Conservation (phyloP, 441 rosid genomes). For the Monsonia emarginata region DNA sequence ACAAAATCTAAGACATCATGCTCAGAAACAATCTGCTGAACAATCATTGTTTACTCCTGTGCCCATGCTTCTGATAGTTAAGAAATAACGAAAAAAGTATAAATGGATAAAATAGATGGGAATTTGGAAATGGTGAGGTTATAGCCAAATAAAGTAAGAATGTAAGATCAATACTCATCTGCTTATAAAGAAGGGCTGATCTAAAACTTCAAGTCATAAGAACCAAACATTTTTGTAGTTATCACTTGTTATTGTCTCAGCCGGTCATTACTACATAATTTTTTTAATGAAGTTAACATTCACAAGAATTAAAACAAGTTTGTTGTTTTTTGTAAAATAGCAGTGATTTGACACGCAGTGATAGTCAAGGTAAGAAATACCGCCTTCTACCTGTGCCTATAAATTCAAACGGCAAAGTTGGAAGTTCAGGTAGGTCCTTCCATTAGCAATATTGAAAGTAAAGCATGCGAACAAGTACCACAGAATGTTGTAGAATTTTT, state of each 20-base stretch:
- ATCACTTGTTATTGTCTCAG: too few species aligned
- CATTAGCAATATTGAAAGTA: slow-evolving; percentile 84
- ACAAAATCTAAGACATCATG: slow-evolving; percentile 80
- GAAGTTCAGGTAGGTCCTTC: slow-evolving; percentile 62
- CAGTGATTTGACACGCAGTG: too few species aligned
- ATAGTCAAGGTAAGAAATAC: not conserved
- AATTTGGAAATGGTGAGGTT: slow-evolving; percentile 4
- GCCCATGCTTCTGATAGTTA: slow-evolving; percentile 62
- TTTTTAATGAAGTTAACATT: too few species aligned
- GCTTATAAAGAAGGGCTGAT: too few species aligned
- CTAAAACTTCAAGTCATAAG: too few species aligned
- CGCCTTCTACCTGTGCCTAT: slow-evolving; percentile 64
- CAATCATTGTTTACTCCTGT: slow-evolving; percentile 68
- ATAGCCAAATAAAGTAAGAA: too few species aligned
- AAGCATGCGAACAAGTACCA: too few species aligned
- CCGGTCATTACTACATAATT: too few species aligned
- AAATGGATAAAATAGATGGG: slow-evolving; percentile 8
- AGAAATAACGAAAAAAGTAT: not conserved
- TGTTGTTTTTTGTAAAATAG: too few species aligned
- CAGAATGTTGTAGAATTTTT: slow-evolving; percentile 78
- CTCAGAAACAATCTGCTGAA: slow-evolving; percentile 71
- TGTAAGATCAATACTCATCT: too few species aligned
- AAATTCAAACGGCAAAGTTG: slow-evolving; percentile 89
- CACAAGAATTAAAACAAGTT: too few species aligned
- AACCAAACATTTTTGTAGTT: too few species aligned